Evolutionary conservation across 192 early-diverging fungal genomes (phyloP).

Genomic region (Podila minutissima): DNA sequence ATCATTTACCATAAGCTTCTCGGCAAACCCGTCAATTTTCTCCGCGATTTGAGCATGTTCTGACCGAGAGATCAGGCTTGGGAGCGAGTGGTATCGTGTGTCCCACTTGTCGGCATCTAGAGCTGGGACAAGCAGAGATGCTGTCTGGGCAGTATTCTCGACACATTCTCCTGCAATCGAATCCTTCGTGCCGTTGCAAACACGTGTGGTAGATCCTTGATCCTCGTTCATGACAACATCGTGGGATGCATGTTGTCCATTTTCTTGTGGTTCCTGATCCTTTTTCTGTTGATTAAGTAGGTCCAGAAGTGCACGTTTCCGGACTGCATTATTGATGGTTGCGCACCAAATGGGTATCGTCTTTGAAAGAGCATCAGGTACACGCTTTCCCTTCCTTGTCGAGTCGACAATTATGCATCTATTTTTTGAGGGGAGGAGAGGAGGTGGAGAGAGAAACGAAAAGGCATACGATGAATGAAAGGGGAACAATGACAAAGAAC

Average conservation of each 20-base stretch:
- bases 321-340: conserved; percentile 72
- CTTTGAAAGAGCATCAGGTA: conserved; percentile 86
- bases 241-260: background rate
- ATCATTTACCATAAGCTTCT: conserved; percentile 58
- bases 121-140: conserved; percentile 6
- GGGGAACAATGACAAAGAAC: too few relatives aligned
- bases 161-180: background rate
- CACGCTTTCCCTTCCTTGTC: conserved; percentile 83
- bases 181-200: too few relatives aligned
- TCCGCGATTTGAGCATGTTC: conserved; percentile 76
- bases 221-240: too few relatives aligned
- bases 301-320: conserved; percentile 17
- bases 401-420: conserved; percentile 90
- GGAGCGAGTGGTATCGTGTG: conserved; percentile 68
- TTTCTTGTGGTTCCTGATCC: background rate
- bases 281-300: background rate
- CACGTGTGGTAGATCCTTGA: too few relatives aligned
- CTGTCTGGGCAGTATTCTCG: background rate
- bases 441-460: background rate
- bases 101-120: conserved; percentile 59
- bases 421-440: background rate
- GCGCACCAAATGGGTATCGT: conserved; percentile 94
- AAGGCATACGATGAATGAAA: background rate
- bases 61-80: conserved; percentile 68
- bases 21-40: conserved; percentile 66